Evolutionary conservation across 2,329 filamentous ascomycete genomes (phyloP).

Genomic region (Phaeoacremonium minimum): DNA sequence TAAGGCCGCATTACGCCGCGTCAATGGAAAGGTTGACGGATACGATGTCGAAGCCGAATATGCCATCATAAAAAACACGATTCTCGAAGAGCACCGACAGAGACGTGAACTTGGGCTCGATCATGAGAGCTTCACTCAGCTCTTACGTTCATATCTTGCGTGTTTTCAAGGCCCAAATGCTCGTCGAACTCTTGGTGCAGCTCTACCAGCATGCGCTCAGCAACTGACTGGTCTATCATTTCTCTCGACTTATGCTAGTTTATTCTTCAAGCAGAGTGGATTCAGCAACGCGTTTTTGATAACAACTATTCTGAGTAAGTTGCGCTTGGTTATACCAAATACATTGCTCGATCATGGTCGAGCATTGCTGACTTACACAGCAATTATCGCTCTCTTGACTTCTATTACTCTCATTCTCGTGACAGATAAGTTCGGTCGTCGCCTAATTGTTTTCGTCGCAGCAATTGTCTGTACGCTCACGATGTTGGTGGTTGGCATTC

Average conservation of each 20-base stretch:
- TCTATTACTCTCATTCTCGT: slow-evolving; percentile 7
- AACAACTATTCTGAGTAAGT: slow-evolving; percentile 12
- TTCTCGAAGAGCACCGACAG: slow-evolving; percentile 11
- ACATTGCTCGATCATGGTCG: too few relatives aligned
- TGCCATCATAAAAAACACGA: slow-evolving; percentile 13
- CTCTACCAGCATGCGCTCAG: slow-evolving; percentile 12
- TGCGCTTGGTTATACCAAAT: too few relatives aligned
- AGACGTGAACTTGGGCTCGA: too few relatives aligned
- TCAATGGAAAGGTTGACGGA: slow-evolving; percentile 9
- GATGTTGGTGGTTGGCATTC: slow-evolving; percentile 10
- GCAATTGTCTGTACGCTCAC: slow-evolving; percentile 6
- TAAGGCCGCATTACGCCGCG: slow-evolving; percentile 10
- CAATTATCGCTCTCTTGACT: slow-evolving; percentile 10
- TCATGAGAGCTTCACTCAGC: slow-evolving; percentile 1
- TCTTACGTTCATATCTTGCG: slow-evolving; percentile 11
- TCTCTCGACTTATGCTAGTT: slow-evolving; percentile 14
- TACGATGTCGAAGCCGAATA: slow-evolving; percentile 14
- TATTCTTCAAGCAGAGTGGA: slow-evolving; percentile 17
- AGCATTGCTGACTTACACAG: too few relatives aligned
- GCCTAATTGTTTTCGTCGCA: slow-evolving; percentile 7
- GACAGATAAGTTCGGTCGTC: slow-evolving; percentile 11
- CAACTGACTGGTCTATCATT: slow-evolving; percentile 16
- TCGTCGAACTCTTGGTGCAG: slow-evolving; percentile 9
- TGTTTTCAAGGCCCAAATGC: slow-evolving; percentile 11
- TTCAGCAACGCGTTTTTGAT: slow-evolving; percentile 16